Evolutionary conservation across 2,329 filamentous ascomycete species (phyloP).

Genomic region (Endoconidiophora polonica): DNA sequence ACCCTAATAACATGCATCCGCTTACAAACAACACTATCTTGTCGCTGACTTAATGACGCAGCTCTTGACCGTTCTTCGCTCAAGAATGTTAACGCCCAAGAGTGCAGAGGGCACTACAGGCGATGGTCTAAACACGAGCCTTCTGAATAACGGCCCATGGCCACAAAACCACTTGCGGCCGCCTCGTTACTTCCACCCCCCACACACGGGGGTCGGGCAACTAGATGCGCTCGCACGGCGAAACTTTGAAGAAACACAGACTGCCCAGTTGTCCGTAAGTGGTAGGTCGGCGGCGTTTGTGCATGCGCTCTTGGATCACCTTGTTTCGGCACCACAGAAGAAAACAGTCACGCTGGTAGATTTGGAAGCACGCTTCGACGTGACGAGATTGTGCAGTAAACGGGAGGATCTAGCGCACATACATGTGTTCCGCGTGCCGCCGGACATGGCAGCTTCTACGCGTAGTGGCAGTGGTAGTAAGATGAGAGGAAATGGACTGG

Average conservation of each 20-base stretch:
- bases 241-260: conserved; percentile 32
- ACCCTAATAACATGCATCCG: conserved; percentile 16
- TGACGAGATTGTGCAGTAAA: conserved; percentile 26
- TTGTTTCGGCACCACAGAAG: conserved; percentile 30
- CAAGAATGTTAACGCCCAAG: conserved; percentile 9
- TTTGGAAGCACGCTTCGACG: conserved; percentile 37
- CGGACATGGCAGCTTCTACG: conserved; percentile 16
- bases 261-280: conserved; percentile 30
- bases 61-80: conserved; percentile 14
- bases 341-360: conserved; percentile 40
- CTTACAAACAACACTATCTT: neutral
- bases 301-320: conserved; percentile 35
- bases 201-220: conserved; percentile 25
- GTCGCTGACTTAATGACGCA: conserved; percentile 9
- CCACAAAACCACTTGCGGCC: no score
- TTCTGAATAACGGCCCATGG: no score
- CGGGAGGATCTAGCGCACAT: conserved; percentile 30
- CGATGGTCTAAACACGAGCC: no score
- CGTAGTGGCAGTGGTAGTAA: no score
- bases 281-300: conserved; percentile 38
- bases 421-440: conserved; percentile 30
- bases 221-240: conserved; percentile 30
- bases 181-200: conserved; percentile 14
- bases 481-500: no score
- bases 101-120: conserved; percentile 1